Base-by-base conservation (phyloP, 345 rosid species). In the Fremontodendron californicum region DNA sequence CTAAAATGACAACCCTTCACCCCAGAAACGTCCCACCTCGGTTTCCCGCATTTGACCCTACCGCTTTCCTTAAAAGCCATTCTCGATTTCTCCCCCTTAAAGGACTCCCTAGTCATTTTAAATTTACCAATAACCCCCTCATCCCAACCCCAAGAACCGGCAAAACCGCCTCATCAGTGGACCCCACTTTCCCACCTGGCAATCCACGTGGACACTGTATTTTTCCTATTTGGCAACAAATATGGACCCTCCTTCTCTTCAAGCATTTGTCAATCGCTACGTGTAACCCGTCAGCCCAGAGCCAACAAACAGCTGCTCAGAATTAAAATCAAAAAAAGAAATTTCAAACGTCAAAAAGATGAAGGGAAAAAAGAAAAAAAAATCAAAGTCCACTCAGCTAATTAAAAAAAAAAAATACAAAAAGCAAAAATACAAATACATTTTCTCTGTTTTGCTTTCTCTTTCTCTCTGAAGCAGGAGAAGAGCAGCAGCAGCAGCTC, bases 41-140 rank as follows among this genome's bases (percentile, higher is more conserved):
- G 80, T 83, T 81, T 88, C 75, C 87, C 79, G 72, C 78, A 65
- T 86, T 85, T 86, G 88, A 79, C 86, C 84, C 85, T 82, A 75
- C 43, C 72, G 6, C 48, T 72, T 77, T 15, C 64, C 45, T 57
- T 52, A 68, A 11, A 33, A 19, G 23, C 21, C 9, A n/a, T n/a
- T 16, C 13, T 16, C 64, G 35, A n/a, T n/a, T n/a, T n/a, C n/a
- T 45, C 49, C 9, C 0, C 49, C 51, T n/a, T n/a, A n/a, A n/a
- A n/a, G n/a, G n/a, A n/a, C 19, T 11, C 1, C 55, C 46, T n/a
- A n/a, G n/a, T 33, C 55, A 75, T 85, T 78, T 27, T 2, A 0
- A 13, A 13, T 64, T 64, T 64, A 64, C 18, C 19, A 60, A 33
- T 63, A 35, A 8, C 68, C 45, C n/a, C n/a, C n/a, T n/a, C n/a